Conservation (phyloP, 1,284 basidiomycete genomes). For the Boletellus deceptivus region DNA sequence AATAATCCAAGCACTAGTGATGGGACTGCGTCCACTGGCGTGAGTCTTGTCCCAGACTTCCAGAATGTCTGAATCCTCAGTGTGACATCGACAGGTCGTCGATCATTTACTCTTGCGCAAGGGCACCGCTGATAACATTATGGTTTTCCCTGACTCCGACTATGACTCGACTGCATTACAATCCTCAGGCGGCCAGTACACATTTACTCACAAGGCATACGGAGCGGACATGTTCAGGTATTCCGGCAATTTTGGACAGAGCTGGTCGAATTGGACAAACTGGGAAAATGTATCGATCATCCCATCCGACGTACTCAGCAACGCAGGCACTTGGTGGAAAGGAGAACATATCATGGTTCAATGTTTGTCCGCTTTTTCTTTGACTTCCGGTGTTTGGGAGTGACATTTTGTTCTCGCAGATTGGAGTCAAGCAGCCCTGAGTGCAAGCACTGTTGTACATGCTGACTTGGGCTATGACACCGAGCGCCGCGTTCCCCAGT, state of each 20-base stretch:
- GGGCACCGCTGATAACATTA: conserved; percentile 68
- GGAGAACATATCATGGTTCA: conserved; percentile 86
- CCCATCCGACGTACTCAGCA: conserved; percentile 53
- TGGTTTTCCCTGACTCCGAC: conserved; percentile 80
- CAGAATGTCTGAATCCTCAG: neutral
- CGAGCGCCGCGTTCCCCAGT: conserved; percentile 78
- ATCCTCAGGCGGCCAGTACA: conserved; percentile 60
- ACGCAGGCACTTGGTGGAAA: conserved; percentile 67
- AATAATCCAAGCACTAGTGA: conserved; percentile 50
- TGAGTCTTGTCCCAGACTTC: conserved; percentile 34
- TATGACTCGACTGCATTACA: conserved; percentile 69
- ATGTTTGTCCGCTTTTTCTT: conserved; percentile 49
- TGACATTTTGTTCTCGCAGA: conserved; percentile 43
- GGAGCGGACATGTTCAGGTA: conserved; percentile 89
- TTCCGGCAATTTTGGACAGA: conserved; percentile 82
- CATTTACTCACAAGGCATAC: conserved; percentile 75
- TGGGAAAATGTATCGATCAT: conserved; percentile 77
- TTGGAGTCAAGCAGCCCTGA: conserved; percentile 67
- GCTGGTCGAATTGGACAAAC: conserved; percentile 74
- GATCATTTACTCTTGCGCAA: conserved; percentile 82
- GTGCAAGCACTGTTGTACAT: conserved; percentile 69
- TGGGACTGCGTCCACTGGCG: conserved; percentile 52
- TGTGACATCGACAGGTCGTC: conserved; percentile 41
- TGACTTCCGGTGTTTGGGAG: neutral
- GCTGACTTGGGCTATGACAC: conserved; percentile 65